Evolutionary conservation across 2,329 filamentous ascomycete species (phyloP).

Genomic region (Aspergillus ruber): DNA sequence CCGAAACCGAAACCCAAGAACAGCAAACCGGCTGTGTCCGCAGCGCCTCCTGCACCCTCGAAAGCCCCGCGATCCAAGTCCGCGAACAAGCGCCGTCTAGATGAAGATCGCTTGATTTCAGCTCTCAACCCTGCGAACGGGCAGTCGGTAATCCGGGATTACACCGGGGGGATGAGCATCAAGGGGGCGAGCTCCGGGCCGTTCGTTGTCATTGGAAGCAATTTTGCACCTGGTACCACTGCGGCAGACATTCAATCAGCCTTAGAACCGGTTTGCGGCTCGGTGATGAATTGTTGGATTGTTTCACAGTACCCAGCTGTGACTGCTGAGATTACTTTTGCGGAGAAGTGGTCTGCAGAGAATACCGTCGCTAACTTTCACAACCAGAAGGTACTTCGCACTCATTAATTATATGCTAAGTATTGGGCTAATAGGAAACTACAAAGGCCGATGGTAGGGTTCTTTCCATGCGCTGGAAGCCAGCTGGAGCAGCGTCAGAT

Average conservation of each 20-base stretch:
- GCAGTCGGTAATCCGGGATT: slow-evolving; percentile 26
- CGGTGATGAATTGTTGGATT: slow-evolving; percentile 50
- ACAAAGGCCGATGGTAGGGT: slow-evolving; percentile 53
- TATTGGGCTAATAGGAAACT: slow-evolving; percentile 14
- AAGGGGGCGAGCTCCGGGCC: slow-evolving; percentile 48
- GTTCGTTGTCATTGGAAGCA: slow-evolving; percentile 54
- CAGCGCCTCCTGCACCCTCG: slow-evolving; percentile 8
- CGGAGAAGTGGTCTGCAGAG: slow-evolving; percentile 50
- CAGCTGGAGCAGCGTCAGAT: slow-evolving; percentile 6
- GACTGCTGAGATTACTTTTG: slow-evolving; percentile 55
- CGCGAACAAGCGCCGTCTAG: slow-evolving; percentile 26
- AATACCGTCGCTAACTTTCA: slow-evolving; percentile 57
- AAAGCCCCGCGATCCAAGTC: slow-evolving; percentile 17
- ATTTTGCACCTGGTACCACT: slow-evolving; percentile 61
- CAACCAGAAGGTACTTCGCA: slow-evolving; percentile 49
- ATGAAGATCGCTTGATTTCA: slow-evolving; percentile 27
- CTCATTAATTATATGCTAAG: not conserved
- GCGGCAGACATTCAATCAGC: slow-evolving; percentile 60
- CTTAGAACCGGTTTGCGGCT: slow-evolving; percentile 47
- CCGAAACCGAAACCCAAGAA: slow-evolving; percentile 31
- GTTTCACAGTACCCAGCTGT: slow-evolving; percentile 50
- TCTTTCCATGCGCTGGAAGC: slow-evolving; percentile 52
- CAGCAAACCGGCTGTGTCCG: slow-evolving; percentile 31
- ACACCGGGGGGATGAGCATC: slow-evolving; percentile 45
- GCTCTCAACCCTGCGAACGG: slow-evolving; percentile 23